Evolutionary conservation across 306 rosid genomes (phyloP).

Genomic region (Trifolium pratense): DNA sequence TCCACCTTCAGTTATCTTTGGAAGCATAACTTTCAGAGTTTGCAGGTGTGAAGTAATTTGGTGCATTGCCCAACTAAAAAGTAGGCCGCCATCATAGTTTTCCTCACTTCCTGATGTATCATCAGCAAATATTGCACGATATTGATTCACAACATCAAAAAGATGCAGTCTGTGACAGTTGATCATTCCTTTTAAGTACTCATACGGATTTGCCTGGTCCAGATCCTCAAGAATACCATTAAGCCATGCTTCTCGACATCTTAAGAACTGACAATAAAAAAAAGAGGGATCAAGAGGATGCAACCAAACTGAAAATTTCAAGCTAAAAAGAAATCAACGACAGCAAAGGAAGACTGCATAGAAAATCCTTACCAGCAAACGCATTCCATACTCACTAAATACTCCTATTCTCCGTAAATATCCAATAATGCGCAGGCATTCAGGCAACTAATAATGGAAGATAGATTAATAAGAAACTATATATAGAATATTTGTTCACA

Average conservation of each 20-base stretch:
- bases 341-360: slow-evolving; percentile 15
- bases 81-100: slow-evolving; percentile 96
- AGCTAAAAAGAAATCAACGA: slow-evolving; percentile 32
- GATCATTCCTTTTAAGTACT: slow-evolving; percentile 89
- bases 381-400: slow-evolving; percentile 96
- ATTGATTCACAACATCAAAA: slow-evolving; percentile 96
- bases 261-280: slow-evolving; percentile 72
- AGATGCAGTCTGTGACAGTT: slow-evolving; percentile 97
- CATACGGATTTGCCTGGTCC: slow-evolving; percentile 85
- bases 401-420: slow-evolving; percentile 89
- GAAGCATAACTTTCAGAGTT: slow-evolving; percentile 85
- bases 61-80: slow-evolving; percentile 99
- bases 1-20: slow-evolving; percentile 94
- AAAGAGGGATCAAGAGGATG: slow-evolving; percentile 30
- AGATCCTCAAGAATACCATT: slow-evolving; percentile 96
- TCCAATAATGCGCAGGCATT: slow-evolving; percentile 95
- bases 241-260: slow-evolving; percentile 99
- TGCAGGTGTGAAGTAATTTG: slow-evolving; percentile 85
- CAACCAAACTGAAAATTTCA: slow-evolving; percentile 30
- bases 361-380: slow-evolving; percentile 73
- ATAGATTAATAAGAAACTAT: slow-evolving; percentile 35
- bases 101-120: slow-evolving; percentile 98
- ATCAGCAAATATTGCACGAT: slow-evolving; percentile 96
- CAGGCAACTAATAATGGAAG: slow-evolving; percentile 72
- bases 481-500: slow-evolving; percentile 16